Evolutionary conservation across 345 rosid species (phyloP).

Genomic region (Arabis hirsuta): DNA sequence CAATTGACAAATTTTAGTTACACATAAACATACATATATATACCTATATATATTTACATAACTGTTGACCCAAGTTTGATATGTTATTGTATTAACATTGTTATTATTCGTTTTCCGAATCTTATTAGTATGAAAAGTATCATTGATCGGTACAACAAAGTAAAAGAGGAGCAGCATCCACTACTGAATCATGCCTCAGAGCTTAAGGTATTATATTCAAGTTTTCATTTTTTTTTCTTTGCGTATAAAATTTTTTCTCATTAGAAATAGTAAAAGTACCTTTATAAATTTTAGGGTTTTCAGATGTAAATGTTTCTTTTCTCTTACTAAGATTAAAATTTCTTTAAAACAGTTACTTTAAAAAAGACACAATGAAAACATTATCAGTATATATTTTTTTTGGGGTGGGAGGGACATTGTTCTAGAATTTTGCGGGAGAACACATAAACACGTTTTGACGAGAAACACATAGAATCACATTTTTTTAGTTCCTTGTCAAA

Average conservation of each 20-base stretch:
- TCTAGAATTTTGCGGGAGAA: too few relatives aligned
- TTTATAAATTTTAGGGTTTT: neutral
- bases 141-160: constrained; percentile 67
- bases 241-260: neutral
- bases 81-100: neutral
- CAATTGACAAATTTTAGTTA: neutral
- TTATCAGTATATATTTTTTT: neutral
- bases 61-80: neutral
- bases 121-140: constrained; percentile 61
- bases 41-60: too few relatives aligned
- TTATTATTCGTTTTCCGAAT: neutral
- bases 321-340: neutral
- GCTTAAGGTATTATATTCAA: constrained; percentile 54
- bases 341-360: neutral
- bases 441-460: too few relatives aligned
- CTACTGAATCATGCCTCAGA: constrained; percentile 64
- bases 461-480: too few relatives aligned
- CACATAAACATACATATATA: too few relatives aligned
- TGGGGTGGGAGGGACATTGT: too few relatives aligned
- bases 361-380: neutral
- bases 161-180: constrained; percentile 62
- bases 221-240: constrained; percentile 10
- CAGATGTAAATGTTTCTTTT: too few relatives aligned
- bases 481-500: too few relatives aligned
- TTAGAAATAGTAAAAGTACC: neutral